Percentiles rank a stretch among this genome's conserved stretches.
phyloP scores from a whole-genome alignment of 169 alveolate genomes.

The Neospora caninum region DNA sequence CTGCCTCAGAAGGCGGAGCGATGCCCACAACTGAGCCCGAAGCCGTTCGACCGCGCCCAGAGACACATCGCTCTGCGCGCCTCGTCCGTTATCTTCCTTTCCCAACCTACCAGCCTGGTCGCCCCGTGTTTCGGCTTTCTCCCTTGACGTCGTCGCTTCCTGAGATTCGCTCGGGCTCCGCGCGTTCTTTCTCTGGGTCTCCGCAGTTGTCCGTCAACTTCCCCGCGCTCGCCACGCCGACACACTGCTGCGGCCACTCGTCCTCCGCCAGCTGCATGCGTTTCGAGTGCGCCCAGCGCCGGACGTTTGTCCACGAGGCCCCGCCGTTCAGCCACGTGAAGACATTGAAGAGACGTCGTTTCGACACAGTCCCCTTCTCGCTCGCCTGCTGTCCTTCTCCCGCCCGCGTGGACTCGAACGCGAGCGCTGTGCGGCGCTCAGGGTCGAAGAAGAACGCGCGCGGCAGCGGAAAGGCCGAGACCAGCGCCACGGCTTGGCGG shows the following conservation, averaged over 20 bases:
- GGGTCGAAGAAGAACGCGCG: not conserved
- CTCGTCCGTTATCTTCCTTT: too few species aligned
- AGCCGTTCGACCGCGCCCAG: too few species aligned
- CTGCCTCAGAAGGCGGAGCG: too few species aligned
- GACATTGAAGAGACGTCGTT: conserved; percentile 10
- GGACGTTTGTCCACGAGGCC: not conserved
- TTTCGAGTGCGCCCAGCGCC: not conserved
- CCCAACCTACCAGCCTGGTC: not conserved
- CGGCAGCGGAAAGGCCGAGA: conserved; percentile 23
- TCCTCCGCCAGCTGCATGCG: not conserved
- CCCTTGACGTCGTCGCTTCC: not conserved
- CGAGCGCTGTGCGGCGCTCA: not conserved
- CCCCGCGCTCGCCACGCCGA: not conserved
- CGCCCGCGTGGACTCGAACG: not conserved
- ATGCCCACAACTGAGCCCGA: too few species aligned
- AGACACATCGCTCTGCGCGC: too few species aligned
- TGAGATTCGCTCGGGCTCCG: conserved; percentile 21
- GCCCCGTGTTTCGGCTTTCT: not conserved
- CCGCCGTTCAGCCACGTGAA: conserved; percentile 47
- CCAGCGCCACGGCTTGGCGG: conserved; percentile 34
- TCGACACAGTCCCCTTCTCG: not conserved
- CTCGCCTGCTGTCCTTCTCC: not conserved
- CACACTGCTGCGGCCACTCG: conserved; percentile 16
- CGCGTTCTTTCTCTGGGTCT: not conserved
- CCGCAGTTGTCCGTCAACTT: not conserved